Conservation (phyloP, 805 yeast species). For the Ogataea angusta region DNA sequence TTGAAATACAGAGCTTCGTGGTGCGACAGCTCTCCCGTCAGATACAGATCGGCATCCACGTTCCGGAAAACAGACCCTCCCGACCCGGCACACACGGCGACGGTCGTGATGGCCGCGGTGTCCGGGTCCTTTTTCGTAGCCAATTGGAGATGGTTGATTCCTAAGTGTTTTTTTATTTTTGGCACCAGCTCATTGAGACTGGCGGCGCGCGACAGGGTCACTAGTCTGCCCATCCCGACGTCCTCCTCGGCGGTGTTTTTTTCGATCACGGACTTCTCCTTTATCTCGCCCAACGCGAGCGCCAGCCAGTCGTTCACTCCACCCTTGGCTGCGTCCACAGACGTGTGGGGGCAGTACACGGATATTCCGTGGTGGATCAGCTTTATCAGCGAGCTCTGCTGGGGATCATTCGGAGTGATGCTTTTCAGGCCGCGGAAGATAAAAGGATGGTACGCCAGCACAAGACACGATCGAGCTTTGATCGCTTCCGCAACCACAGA, state of each 20-base stretch:
- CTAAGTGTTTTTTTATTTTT: conserved; percentile 52
- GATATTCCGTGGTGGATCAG: conserved; percentile 75
- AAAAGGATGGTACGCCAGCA: conserved; percentile 92
- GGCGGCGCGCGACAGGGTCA: conserved; percentile 44
- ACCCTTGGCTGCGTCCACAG: conserved; percentile 86
- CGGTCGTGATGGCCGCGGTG: conserved; percentile 39
- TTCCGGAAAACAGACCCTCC: conserved; percentile 77
- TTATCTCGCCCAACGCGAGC: conserved; percentile 42
- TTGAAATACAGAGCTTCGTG: conserved; percentile 77
- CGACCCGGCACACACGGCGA: conserved; percentile 95
- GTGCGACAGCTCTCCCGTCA: conserved; percentile 93
- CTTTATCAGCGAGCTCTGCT: conserved; percentile 71
- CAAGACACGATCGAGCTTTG: conserved; percentile 44
- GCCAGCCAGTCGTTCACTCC: conserved; percentile 95
- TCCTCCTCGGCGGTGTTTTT: conserved; percentile 43
- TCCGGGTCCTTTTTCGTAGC: conserved; percentile 37
- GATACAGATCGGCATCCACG: conserved; percentile 60
- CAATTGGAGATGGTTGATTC: conserved; percentile 58
- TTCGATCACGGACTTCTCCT: conserved; percentile 39
- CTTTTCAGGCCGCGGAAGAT: conserved; percentile 85
- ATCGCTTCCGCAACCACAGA: conserved; percentile 86
- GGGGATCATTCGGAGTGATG: conserved; percentile 63
- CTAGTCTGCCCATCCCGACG: conserved; percentile 82
- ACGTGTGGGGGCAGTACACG: conserved; percentile 95
- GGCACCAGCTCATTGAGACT: conserved; percentile 43